Evolutionary conservation across 306 rosid species (phyloP).

Genomic region (Quercus cerris): DNA sequence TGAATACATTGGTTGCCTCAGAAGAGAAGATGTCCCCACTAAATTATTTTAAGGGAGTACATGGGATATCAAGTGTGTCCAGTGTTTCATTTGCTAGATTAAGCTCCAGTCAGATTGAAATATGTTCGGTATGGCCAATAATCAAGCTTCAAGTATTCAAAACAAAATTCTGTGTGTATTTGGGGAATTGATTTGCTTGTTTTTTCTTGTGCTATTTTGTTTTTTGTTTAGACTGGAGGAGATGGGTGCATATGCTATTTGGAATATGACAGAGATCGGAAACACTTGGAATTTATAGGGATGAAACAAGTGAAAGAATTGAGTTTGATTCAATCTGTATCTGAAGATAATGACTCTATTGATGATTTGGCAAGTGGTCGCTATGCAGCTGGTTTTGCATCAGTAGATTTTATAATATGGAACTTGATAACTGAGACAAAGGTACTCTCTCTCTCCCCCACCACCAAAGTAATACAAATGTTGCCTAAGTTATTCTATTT

Average conservation of each 20-base stretch:
- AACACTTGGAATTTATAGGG: conserved; percentile 77
- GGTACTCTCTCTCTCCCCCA: conserved; percentile 41
- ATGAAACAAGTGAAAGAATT: conserved; percentile 94
- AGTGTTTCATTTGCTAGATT: conserved; percentile 51
- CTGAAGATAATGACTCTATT: conserved; percentile 35
- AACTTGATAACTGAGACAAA: conserved; percentile 74
- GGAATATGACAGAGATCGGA: conserved; percentile 62
- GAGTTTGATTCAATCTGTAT: conserved; percentile 64
- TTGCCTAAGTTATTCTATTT: background rate
- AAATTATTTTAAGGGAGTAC: conserved; percentile 82
- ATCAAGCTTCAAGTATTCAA: conserved; percentile 11
- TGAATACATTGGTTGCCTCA: conserved; percentile 30
- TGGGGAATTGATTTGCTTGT: conserved; percentile 6
- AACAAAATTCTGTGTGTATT: background rate
- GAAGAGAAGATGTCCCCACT: conserved; percentile 48
- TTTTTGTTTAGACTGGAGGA: conserved; percentile 79
- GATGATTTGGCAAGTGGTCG: conserved; percentile 31
- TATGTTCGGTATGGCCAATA: conserved; percentile 59
- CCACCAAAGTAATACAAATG: background rate
- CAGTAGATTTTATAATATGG: conserved; percentile 82
- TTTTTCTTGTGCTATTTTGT: conserved; percentile 12
- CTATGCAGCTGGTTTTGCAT: conserved; percentile 91
- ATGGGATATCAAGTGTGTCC: conserved; percentile 89
- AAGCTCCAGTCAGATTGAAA: conserved; percentile 51
- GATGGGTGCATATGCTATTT: conserved; percentile 92